Percentiles rank a stretch among this genome's conserved stretches.
Evolutionary conservation across 2,329 filamentous ascomycete genomes (phyloP).

Genomic region (Pezicula neosporulosa): DNA sequence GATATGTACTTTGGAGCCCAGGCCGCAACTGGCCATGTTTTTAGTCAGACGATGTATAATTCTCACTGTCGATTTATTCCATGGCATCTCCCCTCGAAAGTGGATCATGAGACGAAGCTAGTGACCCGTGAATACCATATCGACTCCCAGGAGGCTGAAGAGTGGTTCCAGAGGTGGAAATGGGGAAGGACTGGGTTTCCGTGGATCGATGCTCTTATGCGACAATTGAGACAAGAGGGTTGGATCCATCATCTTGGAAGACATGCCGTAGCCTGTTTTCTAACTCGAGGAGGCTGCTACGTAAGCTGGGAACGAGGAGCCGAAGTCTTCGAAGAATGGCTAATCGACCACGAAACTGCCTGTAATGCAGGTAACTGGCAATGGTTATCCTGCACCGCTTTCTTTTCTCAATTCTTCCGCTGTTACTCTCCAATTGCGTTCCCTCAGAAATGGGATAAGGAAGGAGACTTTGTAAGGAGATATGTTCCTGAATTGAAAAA

Average conservation of each 20-base stretch:
- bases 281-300: slow-evolving; percentile 77
- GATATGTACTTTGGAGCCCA: slow-evolving; percentile 85
- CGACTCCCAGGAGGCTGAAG: slow-evolving; percentile 58
- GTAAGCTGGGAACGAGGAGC: slow-evolving; percentile 76
- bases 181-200: slow-evolving; percentile 70
- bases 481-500: slow-evolving; percentile 65
- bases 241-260: slow-evolving; percentile 80
- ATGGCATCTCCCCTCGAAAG: slow-evolving; percentile 69
- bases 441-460: slow-evolving; percentile 71
- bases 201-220: slow-evolving; percentile 79
- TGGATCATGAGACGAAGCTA: slow-evolving; percentile 36
- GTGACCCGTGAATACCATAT: slow-evolving; percentile 60
- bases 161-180: slow-evolving; percentile 67
- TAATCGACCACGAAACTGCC: slow-evolving; percentile 71
- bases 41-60: slow-evolving; percentile 64
- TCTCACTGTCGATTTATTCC: slow-evolving; percentile 69
- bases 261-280: slow-evolving; percentile 75
- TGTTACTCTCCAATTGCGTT: slow-evolving; percentile 71
- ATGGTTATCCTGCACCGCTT: slow-evolving; percentile 73
- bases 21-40: slow-evolving; percentile 60
- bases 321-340: slow-evolving; percentile 73
- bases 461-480: slow-evolving; percentile 59
- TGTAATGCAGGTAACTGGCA: slow-evolving; percentile 78
- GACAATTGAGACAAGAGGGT: slow-evolving; percentile 66
- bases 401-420: slow-evolving; percentile 69